Evolutionary conservation across 257 asterid species (phyloP).

Genomic region (Solanum rostratum): DNA sequence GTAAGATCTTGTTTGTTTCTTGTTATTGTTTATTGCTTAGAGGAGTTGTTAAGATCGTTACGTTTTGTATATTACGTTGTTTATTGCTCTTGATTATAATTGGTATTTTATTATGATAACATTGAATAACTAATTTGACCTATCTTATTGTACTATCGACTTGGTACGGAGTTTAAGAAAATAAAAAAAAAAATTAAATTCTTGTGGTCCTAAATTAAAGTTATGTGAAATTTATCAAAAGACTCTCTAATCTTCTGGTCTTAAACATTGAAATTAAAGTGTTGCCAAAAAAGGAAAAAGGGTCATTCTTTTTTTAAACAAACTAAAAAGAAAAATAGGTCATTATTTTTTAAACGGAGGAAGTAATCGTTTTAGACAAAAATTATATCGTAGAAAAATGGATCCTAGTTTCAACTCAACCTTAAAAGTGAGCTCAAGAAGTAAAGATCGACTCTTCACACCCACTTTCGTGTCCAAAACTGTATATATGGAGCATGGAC

Average conservation of each 20-base stretch:
- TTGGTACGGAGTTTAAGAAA: too few relatives aligned
- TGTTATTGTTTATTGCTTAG: not conserved
- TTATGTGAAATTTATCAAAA: too few relatives aligned
- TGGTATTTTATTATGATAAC: not conserved
- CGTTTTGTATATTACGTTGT: not conserved
- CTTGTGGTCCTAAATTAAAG: too few relatives aligned
- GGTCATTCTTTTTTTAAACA: too few relatives aligned
- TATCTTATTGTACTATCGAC: too few relatives aligned
- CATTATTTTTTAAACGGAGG: too few relatives aligned
- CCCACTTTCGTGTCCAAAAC: not conserved
- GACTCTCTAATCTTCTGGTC: too few relatives aligned
- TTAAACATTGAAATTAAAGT: too few relatives aligned
- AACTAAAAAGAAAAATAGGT: too few relatives aligned
- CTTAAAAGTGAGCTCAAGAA: not conserved
- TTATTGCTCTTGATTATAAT: not conserved
- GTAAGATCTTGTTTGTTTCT: not conserved
- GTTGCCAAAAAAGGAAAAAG: too few relatives aligned
- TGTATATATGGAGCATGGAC: not conserved
- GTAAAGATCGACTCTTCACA: not conserved
- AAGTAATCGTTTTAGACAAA: not conserved
- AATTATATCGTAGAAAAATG: not conserved
- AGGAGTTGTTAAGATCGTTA: not conserved
- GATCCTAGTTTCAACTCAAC: fast-evolving
- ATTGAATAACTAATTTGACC: not conserved
- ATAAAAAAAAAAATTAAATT: too few relatives aligned